A percentile compares a stretch with the other conserved stretches of the same genome.
phyloP scores from a whole-genome alignment of 2,329 filamentous ascomycete genomes.

The Aureobasidium sp. region DNA sequence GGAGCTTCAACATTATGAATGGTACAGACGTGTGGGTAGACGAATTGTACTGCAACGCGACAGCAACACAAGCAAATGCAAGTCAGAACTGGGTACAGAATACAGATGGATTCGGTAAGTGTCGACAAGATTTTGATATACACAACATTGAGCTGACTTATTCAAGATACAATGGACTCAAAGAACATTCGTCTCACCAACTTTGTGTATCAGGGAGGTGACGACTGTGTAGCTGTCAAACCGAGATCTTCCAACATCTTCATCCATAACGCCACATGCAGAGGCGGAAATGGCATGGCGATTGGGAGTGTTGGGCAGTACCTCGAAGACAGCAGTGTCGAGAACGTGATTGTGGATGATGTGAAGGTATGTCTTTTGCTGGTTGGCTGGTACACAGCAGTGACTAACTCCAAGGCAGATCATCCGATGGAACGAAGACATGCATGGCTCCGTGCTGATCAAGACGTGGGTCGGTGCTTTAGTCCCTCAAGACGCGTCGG shows the following conservation, averaged over 20 bases:
- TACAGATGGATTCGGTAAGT: constrained; percentile 44
- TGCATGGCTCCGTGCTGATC: constrained; percentile 46
- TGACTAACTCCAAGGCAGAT: constrained; percentile 23
- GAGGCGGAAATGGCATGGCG: constrained; percentile 47
- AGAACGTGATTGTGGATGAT: constrained; percentile 43
- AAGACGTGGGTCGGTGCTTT: constrained; percentile 51
- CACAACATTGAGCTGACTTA: neutral
- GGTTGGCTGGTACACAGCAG: neutral
- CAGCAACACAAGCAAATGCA: constrained; percentile 43
- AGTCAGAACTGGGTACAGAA: constrained; percentile 46
- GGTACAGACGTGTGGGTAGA: constrained; percentile 47
- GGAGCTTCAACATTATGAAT: constrained; percentile 53
- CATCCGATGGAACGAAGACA: constrained; percentile 40
- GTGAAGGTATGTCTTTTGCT: constrained; percentile 26
- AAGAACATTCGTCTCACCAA: constrained; percentile 44
- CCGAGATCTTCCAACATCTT: constrained; percentile 54
- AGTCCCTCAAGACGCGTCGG: constrained; percentile 33
- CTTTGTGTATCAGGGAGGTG: constrained; percentile 48
- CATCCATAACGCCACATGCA: constrained; percentile 48
- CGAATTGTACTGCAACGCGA: constrained; percentile 47
- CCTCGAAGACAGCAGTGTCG: constrained; percentile 46
- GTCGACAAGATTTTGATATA: constrained; percentile 22
- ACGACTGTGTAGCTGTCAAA: constrained; percentile 57
- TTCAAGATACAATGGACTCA: constrained; percentile 47
- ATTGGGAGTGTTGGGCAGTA: constrained; percentile 51